Evolutionary conservation across 163 green algal species (phyloP).

Genomic region (Volvox carteri): DNA sequence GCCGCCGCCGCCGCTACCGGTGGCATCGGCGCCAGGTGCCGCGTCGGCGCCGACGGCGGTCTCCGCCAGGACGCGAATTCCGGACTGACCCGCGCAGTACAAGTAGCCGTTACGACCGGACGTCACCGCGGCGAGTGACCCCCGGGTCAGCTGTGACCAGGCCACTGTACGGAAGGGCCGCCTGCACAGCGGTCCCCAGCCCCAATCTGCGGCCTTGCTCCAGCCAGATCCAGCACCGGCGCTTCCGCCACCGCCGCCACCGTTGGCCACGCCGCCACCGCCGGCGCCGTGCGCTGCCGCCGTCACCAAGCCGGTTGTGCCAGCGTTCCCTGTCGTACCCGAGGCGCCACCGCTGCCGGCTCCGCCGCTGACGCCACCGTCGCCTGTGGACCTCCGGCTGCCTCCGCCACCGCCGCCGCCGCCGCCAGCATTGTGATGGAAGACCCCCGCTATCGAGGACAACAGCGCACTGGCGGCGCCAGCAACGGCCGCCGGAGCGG

Average conservation of each 20-base stretch:
- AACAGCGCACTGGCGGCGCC: neutral
- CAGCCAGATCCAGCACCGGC: neutral
- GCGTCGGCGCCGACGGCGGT: neutral
- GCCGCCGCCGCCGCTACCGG: neutral
- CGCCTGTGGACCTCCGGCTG: neutral
- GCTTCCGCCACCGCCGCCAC: neutral
- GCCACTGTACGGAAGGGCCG: neutral
- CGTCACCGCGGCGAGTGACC: constrained; percentile 35
- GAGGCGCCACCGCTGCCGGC: neutral
- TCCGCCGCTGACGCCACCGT: neutral
- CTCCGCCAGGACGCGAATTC: constrained; percentile 68
- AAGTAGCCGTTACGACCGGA: constrained; percentile 52
- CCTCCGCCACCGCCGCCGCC: constrained; percentile 23
- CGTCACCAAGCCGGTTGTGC: too few species aligned
- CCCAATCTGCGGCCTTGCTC: constrained; percentile 8
- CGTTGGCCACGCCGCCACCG: neutral
- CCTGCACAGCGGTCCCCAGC: constrained; percentile 12
- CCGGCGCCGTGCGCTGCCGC: neutral
- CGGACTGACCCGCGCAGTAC: constrained; percentile 71
- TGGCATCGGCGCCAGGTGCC: neutral
- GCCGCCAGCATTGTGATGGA: neutral
- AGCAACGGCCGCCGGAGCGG: neutral
- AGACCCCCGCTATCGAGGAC: neutral
- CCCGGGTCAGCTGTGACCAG: constrained; percentile 18
- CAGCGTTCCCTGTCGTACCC: too few species aligned